phyloP scores from a whole-genome alignment of 345 rosid species.

The Rubroshorea leprosula region DNA sequence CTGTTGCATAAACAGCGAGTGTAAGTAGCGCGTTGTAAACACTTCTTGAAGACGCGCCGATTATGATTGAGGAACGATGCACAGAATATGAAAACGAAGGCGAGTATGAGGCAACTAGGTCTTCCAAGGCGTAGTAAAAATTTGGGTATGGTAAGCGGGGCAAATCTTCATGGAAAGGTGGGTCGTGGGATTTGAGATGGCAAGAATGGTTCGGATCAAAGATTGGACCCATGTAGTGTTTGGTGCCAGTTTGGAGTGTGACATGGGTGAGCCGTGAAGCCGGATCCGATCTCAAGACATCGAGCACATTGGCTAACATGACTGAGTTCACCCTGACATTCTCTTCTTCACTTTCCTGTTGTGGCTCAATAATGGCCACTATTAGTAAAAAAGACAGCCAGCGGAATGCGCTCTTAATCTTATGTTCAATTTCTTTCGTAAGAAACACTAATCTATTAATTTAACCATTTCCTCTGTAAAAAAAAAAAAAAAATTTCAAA shows the following conservation, averaged over 20 bases:
- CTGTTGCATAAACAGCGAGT: slow-evolving; percentile 22
- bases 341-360: too few species aligned
- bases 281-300: slow-evolving; percentile 11
- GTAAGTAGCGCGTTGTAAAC: slow-evolving; percentile 21
- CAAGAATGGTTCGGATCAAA: background rate
- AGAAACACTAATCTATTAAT: too few species aligned
- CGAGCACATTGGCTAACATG: slow-evolving; percentile 27
- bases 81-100: slow-evolving; percentile 17
- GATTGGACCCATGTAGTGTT: slow-evolving; percentile 36
- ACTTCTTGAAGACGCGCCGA: slow-evolving; percentile 31
- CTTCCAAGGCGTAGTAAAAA: slow-evolving; percentile 39
- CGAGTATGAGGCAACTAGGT: slow-evolving; percentile 19
- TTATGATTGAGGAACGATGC: slow-evolving; percentile 29
- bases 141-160: slow-evolving; percentile 34
- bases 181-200: slow-evolving; percentile 19
- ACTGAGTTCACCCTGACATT: too few species aligned
- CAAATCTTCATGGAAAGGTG: slow-evolving; percentile 29
- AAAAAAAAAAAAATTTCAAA: too few species aligned
- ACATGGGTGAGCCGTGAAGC: slow-evolving; percentile 19
- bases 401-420: too few species aligned
- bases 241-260: slow-evolving; percentile 30
- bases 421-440: too few species aligned
- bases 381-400: too few species aligned
- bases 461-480: too few species aligned
- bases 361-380: too few species aligned